These are phyloP conservation scores for Trametopsis cervina DNA, from an alignment of 768 basidiomycete genomes.

Conservation along the genomic window DNA sequence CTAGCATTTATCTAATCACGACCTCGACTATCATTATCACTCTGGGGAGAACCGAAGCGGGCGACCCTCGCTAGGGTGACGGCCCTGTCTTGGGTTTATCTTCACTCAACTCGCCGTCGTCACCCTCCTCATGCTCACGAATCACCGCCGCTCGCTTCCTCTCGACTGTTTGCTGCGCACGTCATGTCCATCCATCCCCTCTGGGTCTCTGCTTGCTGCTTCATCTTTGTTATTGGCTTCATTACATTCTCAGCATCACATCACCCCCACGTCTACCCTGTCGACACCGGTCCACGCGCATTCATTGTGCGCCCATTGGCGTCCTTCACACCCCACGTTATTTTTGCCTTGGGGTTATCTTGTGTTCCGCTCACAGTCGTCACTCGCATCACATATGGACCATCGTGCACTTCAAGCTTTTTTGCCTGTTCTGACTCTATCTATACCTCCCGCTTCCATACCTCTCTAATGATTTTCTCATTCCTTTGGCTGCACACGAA, in stretches of 20 bases:
- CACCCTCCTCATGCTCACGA: neutral
- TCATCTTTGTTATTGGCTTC: neutral
- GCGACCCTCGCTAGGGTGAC: neutral
- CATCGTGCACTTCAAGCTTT: neutral
- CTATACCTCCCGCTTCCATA: slow-evolving; percentile 1
- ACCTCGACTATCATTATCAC: neutral
- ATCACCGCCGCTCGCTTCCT: too few relatives aligned
- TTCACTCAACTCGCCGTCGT: neutral
- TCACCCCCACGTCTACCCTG: too few relatives aligned
- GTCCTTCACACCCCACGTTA: neutral
- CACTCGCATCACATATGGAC: neutral
- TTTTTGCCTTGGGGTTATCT: neutral
- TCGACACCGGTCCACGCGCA: too few relatives aligned
- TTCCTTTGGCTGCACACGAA: neutral
- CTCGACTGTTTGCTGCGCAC: too few relatives aligned
- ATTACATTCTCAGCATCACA: too few relatives aligned
- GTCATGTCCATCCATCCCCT: neutral
- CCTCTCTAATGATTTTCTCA: neutral
- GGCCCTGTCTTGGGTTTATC: neutral
- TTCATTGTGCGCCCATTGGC: too few relatives aligned
- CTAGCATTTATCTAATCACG: too few relatives aligned
- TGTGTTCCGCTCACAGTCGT: neutral
- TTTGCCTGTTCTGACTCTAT: neutral
- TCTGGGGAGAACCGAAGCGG: neutral
- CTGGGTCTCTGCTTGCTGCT: neutral